phyloP scores from a whole-genome alignment of 2,329 filamentous ascomycete species.

The Thelonectria blattea region DNA sequence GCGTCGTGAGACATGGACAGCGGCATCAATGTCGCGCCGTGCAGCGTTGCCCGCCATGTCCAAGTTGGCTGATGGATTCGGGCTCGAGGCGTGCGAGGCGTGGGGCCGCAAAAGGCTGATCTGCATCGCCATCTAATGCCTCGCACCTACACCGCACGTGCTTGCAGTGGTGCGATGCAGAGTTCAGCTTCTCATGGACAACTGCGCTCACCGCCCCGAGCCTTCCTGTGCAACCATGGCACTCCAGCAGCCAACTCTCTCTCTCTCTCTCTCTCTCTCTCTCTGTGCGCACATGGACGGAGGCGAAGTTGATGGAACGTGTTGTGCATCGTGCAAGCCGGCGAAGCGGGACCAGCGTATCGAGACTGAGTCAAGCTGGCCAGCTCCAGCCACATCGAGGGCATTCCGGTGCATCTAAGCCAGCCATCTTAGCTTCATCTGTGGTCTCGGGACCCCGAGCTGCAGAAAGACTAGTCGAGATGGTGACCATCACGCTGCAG shows the following conservation, averaged over 20 bases:
- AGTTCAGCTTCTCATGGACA: slow-evolving; percentile 29
- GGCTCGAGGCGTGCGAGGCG: slow-evolving; percentile 2
- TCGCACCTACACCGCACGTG: slow-evolving; percentile 35
- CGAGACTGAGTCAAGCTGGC: not conserved
- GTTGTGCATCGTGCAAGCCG: slow-evolving; percentile 5
- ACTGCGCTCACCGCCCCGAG: slow-evolving; percentile 32
- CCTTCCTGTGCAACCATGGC: not conserved
- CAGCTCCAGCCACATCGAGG: slow-evolving; percentile 10
- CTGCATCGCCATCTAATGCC: slow-evolving; percentile 32
- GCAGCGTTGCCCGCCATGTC: not conserved
- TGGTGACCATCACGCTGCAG: slow-evolving; percentile 1
- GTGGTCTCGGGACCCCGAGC: not conserved
- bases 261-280: too few species aligned
- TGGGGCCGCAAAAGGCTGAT: slow-evolving; percentile 22
- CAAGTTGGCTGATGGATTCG: not conserved
- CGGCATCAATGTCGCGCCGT: slow-evolving; percentile 6
- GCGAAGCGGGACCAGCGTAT: not conserved
- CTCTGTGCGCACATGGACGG: too few species aligned
- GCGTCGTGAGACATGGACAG: not conserved
- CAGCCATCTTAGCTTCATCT: not conserved
- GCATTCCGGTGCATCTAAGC: slow-evolving; percentile 2
- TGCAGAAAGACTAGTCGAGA: not conserved
- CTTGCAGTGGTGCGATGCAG: slow-evolving; percentile 30
- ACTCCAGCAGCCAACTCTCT: not conserved
- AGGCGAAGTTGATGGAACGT: slow-evolving; percentile 5